Base-by-base conservation (phyloP, 306 rosid species). In the Ormosia emarginata region DNA sequence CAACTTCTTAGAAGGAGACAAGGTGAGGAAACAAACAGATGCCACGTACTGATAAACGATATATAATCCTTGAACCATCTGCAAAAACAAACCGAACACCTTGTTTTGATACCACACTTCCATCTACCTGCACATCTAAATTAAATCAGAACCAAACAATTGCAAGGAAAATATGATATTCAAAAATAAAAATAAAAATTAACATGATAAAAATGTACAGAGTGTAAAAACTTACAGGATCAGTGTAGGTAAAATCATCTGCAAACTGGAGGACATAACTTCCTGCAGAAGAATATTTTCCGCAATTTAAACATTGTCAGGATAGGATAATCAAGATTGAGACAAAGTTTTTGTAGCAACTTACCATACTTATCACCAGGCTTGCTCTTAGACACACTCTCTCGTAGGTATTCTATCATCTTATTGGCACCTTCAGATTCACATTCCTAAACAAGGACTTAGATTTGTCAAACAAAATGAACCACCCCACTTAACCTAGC, bases 11-110 rank as follows among this genome's bases (percentile, higher is more conserved):
- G 15, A 74, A 55, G 32, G 33, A 15, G 37, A 36, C 24, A 58
- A 61, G 59, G 71, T 15, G 18, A 71, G 5, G 30, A 11, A 74
- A 55, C 15, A 43, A 81, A 56, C 37, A 50, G 55, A 46, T 58
- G 47, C 74, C 40, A 84, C 92, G 13, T 90, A 96, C 99, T 2
- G 97, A 96, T 96, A 96, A 87, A 59, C 98, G 98, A 81, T 79
- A 96, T 81, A 96, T 96, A 80, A 96, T 93, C 86, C 98, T 91
- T 3, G 99, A 96, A 15, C 99, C 99, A 84, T 96, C 99, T 0
- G 95, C 87, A 68, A 93, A 96, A 88, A 96, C 93, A 87, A 93
- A 93, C 30, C 97, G 94, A 69, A 96, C 91, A 10, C 98, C 99
- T 90, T 96, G 99, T 85, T 93, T 94, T 70, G 97, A 92, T 66